Evolutionary conservation across 1,284 basidiomycete species (phyloP).

Genomic region (Naganishia sp.): DNA sequence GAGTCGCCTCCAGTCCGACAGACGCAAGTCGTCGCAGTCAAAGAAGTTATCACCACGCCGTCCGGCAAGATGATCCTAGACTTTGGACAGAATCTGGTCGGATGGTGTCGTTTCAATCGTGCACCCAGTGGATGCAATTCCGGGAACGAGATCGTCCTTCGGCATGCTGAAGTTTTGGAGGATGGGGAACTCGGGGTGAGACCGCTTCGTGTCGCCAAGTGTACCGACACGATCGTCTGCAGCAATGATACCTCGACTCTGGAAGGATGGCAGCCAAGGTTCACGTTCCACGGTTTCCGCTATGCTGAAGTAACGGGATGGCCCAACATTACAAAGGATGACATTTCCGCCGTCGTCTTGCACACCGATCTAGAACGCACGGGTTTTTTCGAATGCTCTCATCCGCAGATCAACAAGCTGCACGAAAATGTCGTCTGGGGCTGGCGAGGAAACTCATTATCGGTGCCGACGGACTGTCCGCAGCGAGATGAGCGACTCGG

Average conservation of each 20-base stretch:
- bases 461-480: constrained; percentile 44
- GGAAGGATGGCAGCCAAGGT: constrained; percentile 35
- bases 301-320: constrained; percentile 36
- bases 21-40: constrained; percentile 32
- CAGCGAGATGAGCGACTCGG: constrained; percentile 43
- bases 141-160: constrained; percentile 33
- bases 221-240: constrained; percentile 34
- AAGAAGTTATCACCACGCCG: constrained; percentile 40
- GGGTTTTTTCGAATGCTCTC: constrained; percentile 39
- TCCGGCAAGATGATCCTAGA: constrained; percentile 43
- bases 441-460: constrained; percentile 41
- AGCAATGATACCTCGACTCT: constrained; percentile 18
- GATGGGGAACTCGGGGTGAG: constrained; percentile 41
- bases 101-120: constrained; percentile 39
- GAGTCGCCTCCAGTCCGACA: constrained; percentile 43
- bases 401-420: constrained; percentile 37
- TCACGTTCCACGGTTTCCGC: constrained; percentile 41
- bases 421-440: constrained; percentile 41
- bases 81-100: constrained; percentile 49
- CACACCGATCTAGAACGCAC: constrained; percentile 41
- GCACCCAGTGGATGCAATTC: constrained; percentile 3
- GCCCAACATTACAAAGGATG: constrained; percentile 27
- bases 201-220: constrained; percentile 37
- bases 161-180: constrained; percentile 44
- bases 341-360: constrained; percentile 37